Evolutionary conservation across 768 basidiomycete species (phyloP).

Genomic region (Podaxis sp.): DNA sequence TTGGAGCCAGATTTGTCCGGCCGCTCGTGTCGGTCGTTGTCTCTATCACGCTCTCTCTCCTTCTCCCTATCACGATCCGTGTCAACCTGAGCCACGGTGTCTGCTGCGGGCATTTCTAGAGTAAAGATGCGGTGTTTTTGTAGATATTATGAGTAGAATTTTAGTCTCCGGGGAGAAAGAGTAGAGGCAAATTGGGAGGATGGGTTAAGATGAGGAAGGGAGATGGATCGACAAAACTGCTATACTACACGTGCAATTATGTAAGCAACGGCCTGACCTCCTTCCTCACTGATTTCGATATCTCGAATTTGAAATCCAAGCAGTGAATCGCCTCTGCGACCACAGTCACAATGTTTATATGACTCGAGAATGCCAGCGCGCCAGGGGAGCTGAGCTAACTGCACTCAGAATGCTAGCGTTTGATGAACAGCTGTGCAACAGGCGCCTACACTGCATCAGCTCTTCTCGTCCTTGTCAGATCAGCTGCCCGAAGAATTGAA

Average conservation of each 20-base stretch:
- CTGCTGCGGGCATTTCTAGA: slow-evolving; percentile 23
- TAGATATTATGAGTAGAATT: not conserved
- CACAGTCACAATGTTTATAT: not conserved
- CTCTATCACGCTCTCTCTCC: slow-evolving; percentile 23
- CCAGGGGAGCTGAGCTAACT: not conserved
- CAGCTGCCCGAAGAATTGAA: not conserved
- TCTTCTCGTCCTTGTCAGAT: not conserved
- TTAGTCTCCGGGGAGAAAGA: slow-evolving; percentile 6
- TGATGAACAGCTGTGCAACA: not conserved
- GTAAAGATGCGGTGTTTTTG: slow-evolving; percentile 1
- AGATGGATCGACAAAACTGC: slow-evolving; percentile 35
- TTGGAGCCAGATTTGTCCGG: slow-evolving; percentile 23
- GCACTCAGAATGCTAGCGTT: not conserved
- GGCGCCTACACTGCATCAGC: not conserved
- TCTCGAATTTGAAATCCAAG: not conserved
- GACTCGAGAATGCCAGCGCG: not conserved
- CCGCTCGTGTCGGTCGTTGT: slow-evolving; percentile 24
- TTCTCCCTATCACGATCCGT: slow-evolving; percentile 28
- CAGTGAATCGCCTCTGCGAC: not conserved
- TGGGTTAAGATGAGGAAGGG: slow-evolving; percentile 14
- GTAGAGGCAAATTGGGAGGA: slow-evolving; percentile 1
- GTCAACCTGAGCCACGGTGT: slow-evolving; percentile 20
- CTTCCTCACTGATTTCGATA: not conserved
- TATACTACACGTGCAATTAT: slow-evolving; percentile 34
- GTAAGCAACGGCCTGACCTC: slow-evolving; percentile 22